phyloP scores from a whole-genome alignment of 768 basidiomycete genomes.

The Lactarius akahatsu region DNA sequence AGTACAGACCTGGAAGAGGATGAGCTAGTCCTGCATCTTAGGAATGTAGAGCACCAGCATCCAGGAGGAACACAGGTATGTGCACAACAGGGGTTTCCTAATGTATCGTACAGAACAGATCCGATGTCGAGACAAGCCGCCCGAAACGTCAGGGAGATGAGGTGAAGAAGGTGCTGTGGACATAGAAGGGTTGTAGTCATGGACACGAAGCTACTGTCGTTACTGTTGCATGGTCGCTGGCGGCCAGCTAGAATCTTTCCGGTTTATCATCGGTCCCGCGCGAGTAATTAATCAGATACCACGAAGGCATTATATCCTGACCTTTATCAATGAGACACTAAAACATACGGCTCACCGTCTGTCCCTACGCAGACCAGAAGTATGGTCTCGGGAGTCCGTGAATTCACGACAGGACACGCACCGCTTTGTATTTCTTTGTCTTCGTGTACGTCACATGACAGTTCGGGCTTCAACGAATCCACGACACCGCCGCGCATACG shows the following conservation, averaged over 20 bases:
- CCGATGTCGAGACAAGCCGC: not conserved
- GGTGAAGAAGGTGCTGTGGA: not conserved
- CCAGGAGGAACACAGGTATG: not conserved
- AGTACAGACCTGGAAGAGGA: not conserved
- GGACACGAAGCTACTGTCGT: not conserved
- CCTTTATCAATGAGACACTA: not conserved
- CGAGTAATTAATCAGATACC: not conserved
- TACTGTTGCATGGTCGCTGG: not conserved
- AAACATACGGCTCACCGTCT: not conserved
- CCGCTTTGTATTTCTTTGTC: not conserved
- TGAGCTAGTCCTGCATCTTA: not conserved
- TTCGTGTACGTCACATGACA: not conserved
- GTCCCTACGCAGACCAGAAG: not conserved
- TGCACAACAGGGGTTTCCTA: not conserved
- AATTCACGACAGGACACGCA: not conserved
- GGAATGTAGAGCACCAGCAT: not conserved
- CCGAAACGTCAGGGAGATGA: slow-evolving; percentile 13
- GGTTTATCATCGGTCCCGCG: not conserved
- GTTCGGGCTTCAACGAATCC: not conserved
- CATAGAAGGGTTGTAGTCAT: not conserved
- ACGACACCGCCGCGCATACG: not conserved
- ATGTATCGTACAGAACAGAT: not conserved
- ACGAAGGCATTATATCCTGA: not conserved
- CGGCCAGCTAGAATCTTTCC: not conserved
- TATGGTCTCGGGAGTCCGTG: not conserved